Conservation (phyloP, 768 basidiomycete genomes). For the Lentinula sp. region DNA sequence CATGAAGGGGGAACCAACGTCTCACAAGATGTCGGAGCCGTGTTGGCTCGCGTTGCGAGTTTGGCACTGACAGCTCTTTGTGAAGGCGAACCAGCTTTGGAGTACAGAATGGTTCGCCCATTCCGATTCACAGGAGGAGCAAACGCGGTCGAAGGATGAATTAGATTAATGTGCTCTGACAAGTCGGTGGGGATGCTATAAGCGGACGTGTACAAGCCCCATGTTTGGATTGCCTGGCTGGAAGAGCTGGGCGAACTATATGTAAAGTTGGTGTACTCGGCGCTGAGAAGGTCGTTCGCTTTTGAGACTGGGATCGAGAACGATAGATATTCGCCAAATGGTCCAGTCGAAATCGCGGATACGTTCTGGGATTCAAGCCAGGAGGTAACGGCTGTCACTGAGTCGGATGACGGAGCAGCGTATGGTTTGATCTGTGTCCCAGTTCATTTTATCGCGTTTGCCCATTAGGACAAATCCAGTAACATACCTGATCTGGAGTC, state of each 20-base stretch:
- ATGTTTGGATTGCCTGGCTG: constrained; percentile 15
- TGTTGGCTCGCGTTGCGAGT: constrained; percentile 6
- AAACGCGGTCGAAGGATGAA: constrained; percentile 20
- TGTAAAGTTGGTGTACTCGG: constrained; percentile 28
- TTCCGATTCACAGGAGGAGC: not conserved
- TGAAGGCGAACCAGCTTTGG: not conserved
- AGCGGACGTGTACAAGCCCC: not conserved
- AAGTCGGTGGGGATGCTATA: constrained; percentile 20
- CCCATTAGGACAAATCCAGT: not conserved
- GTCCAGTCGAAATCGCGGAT: constrained; percentile 25
- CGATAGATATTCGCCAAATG: constrained; percentile 30
- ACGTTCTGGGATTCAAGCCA: constrained; percentile 39
- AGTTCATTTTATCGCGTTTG: not conserved
- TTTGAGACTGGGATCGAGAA: constrained; percentile 23
- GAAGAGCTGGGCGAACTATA: constrained; percentile 17
- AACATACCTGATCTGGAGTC: constrained; percentile 20
- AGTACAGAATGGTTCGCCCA: not conserved
- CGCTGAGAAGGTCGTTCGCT: constrained; percentile 27
- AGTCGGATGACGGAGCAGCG: constrained; percentile 9
- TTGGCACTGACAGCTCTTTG: not conserved
- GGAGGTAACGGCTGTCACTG: constrained; percentile 25
- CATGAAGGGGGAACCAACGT: constrained; percentile 18
- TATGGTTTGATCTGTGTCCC: constrained; percentile 11
- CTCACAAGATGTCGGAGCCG: constrained; percentile 15
- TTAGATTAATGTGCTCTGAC: constrained; percentile 15